These are phyloP conservation scores for Jackrogersella minutella DNA, from an alignment of 495 filamentous ascomycete species.

Conservation along the genomic window DNA sequence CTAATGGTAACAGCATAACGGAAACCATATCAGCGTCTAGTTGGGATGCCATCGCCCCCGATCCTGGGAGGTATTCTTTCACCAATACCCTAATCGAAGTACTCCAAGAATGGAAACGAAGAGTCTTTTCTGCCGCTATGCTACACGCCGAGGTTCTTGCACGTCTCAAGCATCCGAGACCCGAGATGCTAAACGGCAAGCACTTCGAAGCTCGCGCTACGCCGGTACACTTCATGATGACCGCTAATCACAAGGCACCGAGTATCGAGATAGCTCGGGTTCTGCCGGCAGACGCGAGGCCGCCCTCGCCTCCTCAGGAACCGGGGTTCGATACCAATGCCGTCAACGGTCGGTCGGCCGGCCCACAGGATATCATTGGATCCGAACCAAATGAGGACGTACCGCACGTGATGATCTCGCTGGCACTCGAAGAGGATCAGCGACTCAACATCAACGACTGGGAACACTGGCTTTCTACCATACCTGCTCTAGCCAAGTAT, in stretches of 20 bases:
- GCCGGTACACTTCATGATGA: conserved; percentile 63
- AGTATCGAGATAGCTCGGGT: conserved; percentile 59
- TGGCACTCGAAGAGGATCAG: conserved; percentile 62
- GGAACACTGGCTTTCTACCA: conserved; percentile 56
- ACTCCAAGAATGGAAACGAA: conserved; percentile 57
- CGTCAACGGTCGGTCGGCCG: conserved; percentile 31
- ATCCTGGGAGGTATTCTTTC: conserved; percentile 61
- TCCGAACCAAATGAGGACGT: conserved; percentile 54
- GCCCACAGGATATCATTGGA: conserved; percentile 32
- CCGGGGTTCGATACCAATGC: conserved; percentile 25
- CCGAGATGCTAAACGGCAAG: conserved; percentile 58
- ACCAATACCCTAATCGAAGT: conserved; percentile 61
- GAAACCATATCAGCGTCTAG: conserved; percentile 63
- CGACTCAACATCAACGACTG: conserved; percentile 55
- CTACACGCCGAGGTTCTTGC: conserved; percentile 61
- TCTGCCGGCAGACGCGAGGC: conserved; percentile 37
- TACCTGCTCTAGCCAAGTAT: conserved; percentile 59
- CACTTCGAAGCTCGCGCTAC: conserved; percentile 59
- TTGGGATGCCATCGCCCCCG: conserved; percentile 60
- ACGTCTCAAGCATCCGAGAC: conserved; percentile 59
- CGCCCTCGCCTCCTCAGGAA: conserved; percentile 47
- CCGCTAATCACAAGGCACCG: conserved; percentile 59
- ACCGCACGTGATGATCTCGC: conserved; percentile 61
- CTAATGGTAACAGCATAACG: conserved; percentile 58
- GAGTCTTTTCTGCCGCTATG: conserved; percentile 59